Percentiles rank a stretch among this genome's conserved stretches.
These are phyloP conservation scores for Sordariomycetes sp. DNA, from an alignment of 2,329 filamentous ascomycete genomes.

Conservation along the genomic window DNA sequence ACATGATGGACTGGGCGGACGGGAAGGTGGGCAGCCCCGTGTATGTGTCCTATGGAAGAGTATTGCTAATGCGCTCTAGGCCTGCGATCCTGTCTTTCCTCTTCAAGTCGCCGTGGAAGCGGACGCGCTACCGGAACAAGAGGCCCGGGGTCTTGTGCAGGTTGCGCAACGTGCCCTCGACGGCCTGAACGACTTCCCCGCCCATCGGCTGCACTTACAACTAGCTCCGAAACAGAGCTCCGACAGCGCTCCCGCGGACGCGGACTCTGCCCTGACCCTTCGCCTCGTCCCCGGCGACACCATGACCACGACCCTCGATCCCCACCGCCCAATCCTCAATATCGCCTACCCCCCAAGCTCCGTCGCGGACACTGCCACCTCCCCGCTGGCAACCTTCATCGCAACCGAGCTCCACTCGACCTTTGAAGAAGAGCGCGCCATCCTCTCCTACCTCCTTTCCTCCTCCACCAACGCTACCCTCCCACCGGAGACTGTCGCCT, in stretches of 20 bases:
- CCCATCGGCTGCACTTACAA: constrained; percentile 60
- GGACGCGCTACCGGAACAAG: constrained; percentile 50
- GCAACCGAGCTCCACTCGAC: constrained; percentile 66
- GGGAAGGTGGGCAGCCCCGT: constrained; percentile 54
- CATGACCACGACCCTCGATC: constrained; percentile 49
- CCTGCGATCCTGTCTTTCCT: constrained; percentile 80
- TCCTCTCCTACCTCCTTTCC: constrained; percentile 65
- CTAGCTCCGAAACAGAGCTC: constrained; percentile 16
- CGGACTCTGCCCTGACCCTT: constrained; percentile 52
- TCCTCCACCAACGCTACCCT: constrained; percentile 33
- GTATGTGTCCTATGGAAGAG: neutral
- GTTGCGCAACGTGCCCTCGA: constrained; percentile 81
- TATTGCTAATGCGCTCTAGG: constrained; percentile 25
- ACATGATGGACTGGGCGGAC: constrained; percentile 87
- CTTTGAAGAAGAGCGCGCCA: constrained; percentile 81
- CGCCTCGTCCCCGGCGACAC: constrained; percentile 55
- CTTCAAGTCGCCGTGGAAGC: constrained; percentile 71
- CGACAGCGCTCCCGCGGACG: constrained; percentile 17
- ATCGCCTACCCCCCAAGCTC: constrained; percentile 65
- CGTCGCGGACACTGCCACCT: constrained; percentile 49
- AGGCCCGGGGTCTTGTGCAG: constrained; percentile 63
- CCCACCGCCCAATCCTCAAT: constrained; percentile 61
- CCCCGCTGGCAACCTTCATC: constrained; percentile 65
- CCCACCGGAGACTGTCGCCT: constrained; percentile 40
- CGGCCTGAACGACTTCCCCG: constrained; percentile 74